Base-by-base conservation (phyloP, 148 eudicot species). In the Tetragonia tetragonoides region DNA sequence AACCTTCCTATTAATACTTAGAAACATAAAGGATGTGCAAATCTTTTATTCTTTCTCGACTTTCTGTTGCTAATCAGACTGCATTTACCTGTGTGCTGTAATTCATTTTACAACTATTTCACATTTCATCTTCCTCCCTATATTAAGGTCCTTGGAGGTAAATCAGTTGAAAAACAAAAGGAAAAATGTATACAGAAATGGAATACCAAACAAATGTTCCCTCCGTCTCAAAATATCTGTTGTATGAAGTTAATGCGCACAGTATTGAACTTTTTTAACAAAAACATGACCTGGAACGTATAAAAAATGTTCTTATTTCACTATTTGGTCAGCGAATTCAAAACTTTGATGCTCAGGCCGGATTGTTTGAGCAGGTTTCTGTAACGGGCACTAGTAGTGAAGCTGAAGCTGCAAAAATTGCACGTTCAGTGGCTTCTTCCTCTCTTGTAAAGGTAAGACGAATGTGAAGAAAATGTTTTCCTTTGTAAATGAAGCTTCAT, bases 361-460 rank as follows among this genome's bases (percentile, higher is more conserved):
- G 39, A 62, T 68, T 66, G 68, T 59, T 57, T 82, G 64, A 66
- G 75, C 86, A 95, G 99, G 97, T 95, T 59, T 82, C 84, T 18
- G 99, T 95, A 56, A 75, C 76, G 68, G 99, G 99, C 78, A 92
- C 97, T 44, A 79, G 69, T 68, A 83, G 76, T 79, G 99, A 95
- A 84, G 89, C 87, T 53, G 97, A 95, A 78, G 97, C 96, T 79
- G 94, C 92, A 81, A 91, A 91, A 79, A 71, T 95, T 85, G 99
- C 99, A 74, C 95, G 97, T 28, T 90, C 97, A 41, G 99, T 95
- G 72, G 97, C 97, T 42, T 86, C 97, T 53, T 95, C 99, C 79
- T 95, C 99, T 24, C 90, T 95, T 60, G 83, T 89, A 75, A 95
- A 95, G 97, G 99, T 87, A 90, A 66, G 75, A 44, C 68, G 42